These are phyloP conservation scores for Prunus salicina DNA, from an alignment of 306 rosid species.

Conservation along the genomic window DNA sequence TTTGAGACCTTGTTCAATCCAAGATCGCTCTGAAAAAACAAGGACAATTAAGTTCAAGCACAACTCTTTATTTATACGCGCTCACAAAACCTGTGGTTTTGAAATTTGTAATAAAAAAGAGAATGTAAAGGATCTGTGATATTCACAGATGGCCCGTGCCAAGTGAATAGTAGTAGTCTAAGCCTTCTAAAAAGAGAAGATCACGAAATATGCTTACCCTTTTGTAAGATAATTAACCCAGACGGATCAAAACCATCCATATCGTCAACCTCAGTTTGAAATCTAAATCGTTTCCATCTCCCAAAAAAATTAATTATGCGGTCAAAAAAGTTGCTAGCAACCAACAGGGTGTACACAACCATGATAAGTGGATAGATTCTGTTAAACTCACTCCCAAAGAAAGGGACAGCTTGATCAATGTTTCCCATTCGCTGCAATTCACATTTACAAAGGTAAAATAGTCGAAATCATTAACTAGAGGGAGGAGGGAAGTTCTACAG, in stretches of 20 bases:
- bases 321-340: slow-evolving; percentile 87
- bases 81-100: not conserved
- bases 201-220: slow-evolving; percentile 48
- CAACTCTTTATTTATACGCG: not conserved
- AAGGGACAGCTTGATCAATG: slow-evolving; percentile 79
- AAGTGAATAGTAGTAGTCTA: not conserved
- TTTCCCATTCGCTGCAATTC: slow-evolving; percentile 89
- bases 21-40: slow-evolving; percentile 59
- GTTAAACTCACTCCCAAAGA: slow-evolving; percentile 81
- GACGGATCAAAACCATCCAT: slow-evolving; percentile 91
- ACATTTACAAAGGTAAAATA: slow-evolving; percentile 29
- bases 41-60: slow-evolving; percentile 17
- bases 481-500: slow-evolving; percentile 11
- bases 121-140: not conserved
- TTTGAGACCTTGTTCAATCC: slow-evolving; percentile 87
- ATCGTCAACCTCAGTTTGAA: slow-evolving; percentile 85
- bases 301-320: slow-evolving; percentile 75
- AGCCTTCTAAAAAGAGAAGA: slow-evolving; percentile 13
- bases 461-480: slow-evolving; percentile 11
- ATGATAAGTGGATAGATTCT: slow-evolving; percentile 92
- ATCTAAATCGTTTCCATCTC: slow-evolving; percentile 82
- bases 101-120: not conserved
- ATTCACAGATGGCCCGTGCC: not conserved
- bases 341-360: slow-evolving; percentile 94
- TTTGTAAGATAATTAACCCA: slow-evolving; percentile 86